Evolutionary conservation across 345 rosid species (phyloP).

Genomic region (Mercurialis annua): DNA sequence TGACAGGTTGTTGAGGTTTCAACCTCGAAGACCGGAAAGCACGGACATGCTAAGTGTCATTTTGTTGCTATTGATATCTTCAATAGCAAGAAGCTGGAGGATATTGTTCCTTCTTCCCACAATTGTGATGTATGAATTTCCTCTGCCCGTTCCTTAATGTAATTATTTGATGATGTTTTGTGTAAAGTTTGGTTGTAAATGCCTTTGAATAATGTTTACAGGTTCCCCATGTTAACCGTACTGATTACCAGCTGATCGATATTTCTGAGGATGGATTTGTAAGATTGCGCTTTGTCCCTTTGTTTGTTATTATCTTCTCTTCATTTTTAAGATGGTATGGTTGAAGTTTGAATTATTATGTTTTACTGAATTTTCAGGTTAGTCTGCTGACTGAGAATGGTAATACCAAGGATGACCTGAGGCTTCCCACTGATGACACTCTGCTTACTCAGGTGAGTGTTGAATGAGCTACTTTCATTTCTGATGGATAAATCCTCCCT

Average conservation of each 20-base stretch:
- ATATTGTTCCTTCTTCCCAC: conserved; percentile 39
- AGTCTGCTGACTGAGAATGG: conserved; percentile 35
- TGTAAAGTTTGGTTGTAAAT: neutral
- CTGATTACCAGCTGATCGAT: conserved; percentile 34
- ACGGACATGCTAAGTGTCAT: conserved; percentile 38
- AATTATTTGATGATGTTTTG: neutral
- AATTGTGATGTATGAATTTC: conserved; percentile 32
- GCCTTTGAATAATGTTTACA: neutral
- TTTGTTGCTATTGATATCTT: conserved; percentile 35
- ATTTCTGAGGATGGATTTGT: conserved; percentile 39
- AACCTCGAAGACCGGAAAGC: conserved; percentile 37
- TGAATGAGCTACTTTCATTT: neutral
- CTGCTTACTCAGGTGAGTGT: conserved; percentile 24
- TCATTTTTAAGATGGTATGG: neutral
- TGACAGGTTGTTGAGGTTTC: conserved; percentile 35
- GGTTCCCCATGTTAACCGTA: conserved; percentile 36
- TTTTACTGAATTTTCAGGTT: conserved; percentile 16
- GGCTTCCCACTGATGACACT: conserved; percentile 32
- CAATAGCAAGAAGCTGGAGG: conserved; percentile 34
- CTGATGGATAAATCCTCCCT: neutral
- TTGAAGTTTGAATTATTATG: neutral
- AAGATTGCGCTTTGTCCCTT: neutral
- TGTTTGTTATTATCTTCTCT: neutral
- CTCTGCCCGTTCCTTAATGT: too few relatives aligned
- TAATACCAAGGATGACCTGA: conserved; percentile 34